These are phyloP conservation scores for Jaapia argillacea DNA, from an alignment of 768 basidiomycete species.

Conservation along the genomic window DNA sequence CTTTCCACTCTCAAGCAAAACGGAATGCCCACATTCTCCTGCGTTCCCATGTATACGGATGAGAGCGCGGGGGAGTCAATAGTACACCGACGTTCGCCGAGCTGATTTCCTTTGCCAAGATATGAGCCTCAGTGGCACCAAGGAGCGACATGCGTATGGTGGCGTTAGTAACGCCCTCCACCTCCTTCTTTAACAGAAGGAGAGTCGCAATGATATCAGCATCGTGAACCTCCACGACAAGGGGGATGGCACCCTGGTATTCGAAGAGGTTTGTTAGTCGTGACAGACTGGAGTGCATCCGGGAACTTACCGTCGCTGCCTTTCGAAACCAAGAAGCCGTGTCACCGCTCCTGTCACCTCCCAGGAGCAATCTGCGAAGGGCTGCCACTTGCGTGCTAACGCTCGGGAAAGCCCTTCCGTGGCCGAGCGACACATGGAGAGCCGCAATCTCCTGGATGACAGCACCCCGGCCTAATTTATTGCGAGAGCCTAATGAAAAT, in stretches of 20 bases:
- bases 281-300: background rate
- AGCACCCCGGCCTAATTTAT: slow-evolving; percentile 30
- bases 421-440: slow-evolving; percentile 23
- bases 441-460: slow-evolving; percentile 31
- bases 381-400: slow-evolving; percentile 26
- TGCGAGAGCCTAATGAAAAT: slow-evolving; percentile 28
- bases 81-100: slow-evolving; percentile 63
- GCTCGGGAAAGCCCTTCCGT: slow-evolving; percentile 10
- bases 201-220: slow-evolving; percentile 72
- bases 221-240: slow-evolving; percentile 59
- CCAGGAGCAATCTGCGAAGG: slow-evolving; percentile 20
- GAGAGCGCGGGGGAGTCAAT: slow-evolving; percentile 50
- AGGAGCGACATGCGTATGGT: slow-evolving; percentile 37
- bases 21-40: slow-evolving; percentile 52
- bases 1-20: too few species aligned
- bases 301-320: slow-evolving; percentile 10
- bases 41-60: slow-evolving; percentile 55
- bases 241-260: slow-evolving; percentile 44
- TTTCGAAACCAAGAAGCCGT: slow-evolving; percentile 7
- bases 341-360: slow-evolving; percentile 9
- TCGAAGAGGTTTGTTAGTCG: slow-evolving; percentile 10
- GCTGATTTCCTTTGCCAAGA: slow-evolving; percentile 55
- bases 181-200: slow-evolving; percentile 46
- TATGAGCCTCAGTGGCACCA: slow-evolving; percentile 51
- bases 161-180: slow-evolving; percentile 20